Evolutionary conservation across 129 eudicot genomes (phyloP), one percentile per base, ranked within the genome.

Genomic region (Dittrichia graveolens): DNA sequence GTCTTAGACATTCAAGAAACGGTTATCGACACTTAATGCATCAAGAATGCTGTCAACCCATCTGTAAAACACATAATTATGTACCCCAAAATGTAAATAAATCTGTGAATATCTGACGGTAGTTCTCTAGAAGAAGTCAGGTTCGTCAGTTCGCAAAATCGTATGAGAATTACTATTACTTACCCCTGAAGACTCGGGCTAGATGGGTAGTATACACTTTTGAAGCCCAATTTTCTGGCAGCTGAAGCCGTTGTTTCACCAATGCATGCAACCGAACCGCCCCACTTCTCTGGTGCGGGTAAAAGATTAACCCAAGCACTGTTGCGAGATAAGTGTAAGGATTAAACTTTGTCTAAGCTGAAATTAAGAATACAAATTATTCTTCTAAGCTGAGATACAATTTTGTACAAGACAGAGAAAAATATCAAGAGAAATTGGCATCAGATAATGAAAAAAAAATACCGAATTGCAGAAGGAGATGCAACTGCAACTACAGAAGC

Each of bases 381-480:
- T 9, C 44, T 34, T 55, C 34, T 44, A 75, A 52, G 45, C 68
- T 67, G 24, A 75, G 42, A 52, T 54, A 57, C 12, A 24, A 13
- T 18, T 63, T 48, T 52, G 35, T 34, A 24, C 62, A 14, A 12
- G 61, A 60, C 13, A 61, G 59, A 6, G 39, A 46, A 24, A 48
- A 5, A 72, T 38, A 16, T 46, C 16, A 61, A 49, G 44, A 65
- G 6, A 65, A 64, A 9, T 7, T 11, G 37, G 58, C 52, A 77
- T 57, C 39, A 68, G 34, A 74, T 46, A 38, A 43, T 13, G 45
- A 60, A 56, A 72, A 48, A n/a, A 71, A 46, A 57, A 48, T 85
- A 92, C 98, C 98, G 86, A 54, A 89, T n/a, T 74, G 98, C 91
- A 68, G 98, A 92, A 81, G 98, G 96, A 14, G 98, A 92, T n/a